These are phyloP conservation scores for Vitis vinifera DNA, from an alignment of 164 flowering plant genomes.

Conservation along the genomic window DNA sequence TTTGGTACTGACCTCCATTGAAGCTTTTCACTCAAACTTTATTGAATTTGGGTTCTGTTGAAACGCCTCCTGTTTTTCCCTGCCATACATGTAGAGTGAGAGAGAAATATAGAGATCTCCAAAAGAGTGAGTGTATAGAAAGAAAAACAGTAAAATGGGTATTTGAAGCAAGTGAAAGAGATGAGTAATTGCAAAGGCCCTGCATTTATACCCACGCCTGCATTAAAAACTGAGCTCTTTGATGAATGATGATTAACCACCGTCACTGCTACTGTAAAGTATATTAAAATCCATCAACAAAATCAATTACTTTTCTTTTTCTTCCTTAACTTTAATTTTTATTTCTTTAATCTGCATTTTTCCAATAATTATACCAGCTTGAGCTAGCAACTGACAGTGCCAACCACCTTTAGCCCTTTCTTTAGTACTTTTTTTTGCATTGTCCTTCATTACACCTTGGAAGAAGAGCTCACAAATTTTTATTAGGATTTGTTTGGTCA, in stretches of 20 bases:
- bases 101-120: slow-evolving; percentile 4
- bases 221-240: slow-evolving; percentile 74
- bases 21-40: slow-evolving; percentile 36
- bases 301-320: neutral
- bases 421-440: slow-evolving; percentile 10
- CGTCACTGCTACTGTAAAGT: slow-evolving; percentile 64
- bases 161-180: slow-evolving; percentile 21
- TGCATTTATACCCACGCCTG: slow-evolving; percentile 90
- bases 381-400: slow-evolving; percentile 61
- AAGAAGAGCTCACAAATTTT: slow-evolving; percentile 23
- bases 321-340: neutral
- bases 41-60: slow-evolving; percentile 36
- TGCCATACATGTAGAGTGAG: neutral
- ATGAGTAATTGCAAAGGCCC: slow-evolving; percentile 39
- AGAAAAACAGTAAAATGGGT: slow-evolving; percentile 11
- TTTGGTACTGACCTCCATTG: slow-evolving; percentile 49
- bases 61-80: slow-evolving; percentile 17
- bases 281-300: neutral
- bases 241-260: slow-evolving; percentile 76
- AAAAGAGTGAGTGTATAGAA: slow-evolving; percentile 2
- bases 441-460: slow-evolving; percentile 30
- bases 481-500: slow-evolving; percentile 31
- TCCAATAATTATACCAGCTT: slow-evolving; percentile 13
- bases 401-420: slow-evolving; percentile 20
- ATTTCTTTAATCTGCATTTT: slow-evolving; percentile 11